phyloP scores from a whole-genome alignment of 306 rosid species.

The Ceratonia siliqua region DNA sequence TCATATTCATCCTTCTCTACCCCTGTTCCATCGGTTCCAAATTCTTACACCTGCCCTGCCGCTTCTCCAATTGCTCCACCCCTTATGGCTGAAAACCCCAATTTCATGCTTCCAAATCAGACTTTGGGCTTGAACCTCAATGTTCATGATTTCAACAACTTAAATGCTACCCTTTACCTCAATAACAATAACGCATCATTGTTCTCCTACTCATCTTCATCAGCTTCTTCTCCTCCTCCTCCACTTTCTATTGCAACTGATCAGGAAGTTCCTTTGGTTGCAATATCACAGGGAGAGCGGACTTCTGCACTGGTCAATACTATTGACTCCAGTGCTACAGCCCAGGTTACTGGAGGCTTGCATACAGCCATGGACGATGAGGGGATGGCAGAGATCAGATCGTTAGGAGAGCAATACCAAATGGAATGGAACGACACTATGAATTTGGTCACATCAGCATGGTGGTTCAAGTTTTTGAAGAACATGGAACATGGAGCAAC shows the following conservation, averaged over 20 bases:
- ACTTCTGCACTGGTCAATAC: constrained; percentile 39
- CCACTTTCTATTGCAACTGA: constrained; percentile 39
- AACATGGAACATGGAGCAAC: constrained; percentile 52
- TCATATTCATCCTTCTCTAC: constrained; percentile 40
- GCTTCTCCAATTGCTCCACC: constrained; percentile 45
- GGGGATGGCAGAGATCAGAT: constrained; percentile 80
- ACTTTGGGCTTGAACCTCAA: constrained; percentile 86
- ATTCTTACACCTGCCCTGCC: constrained; percentile 47
- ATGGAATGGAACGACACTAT: constrained; percentile 84
- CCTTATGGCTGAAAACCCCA: constrained; percentile 48
- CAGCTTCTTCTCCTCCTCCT: constrained; percentile 56
- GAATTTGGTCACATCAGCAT: constrained; percentile 78
- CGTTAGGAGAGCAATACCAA: constrained; percentile 77
- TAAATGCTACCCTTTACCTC: constrained; percentile 51
- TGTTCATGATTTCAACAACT: constrained; percentile 62
- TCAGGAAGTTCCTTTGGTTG: constrained; percentile 45
- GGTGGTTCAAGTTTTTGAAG: constrained; percentile 82
- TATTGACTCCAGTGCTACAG: constrained; percentile 36
- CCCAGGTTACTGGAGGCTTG: constrained; percentile 39
- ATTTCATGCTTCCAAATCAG: constrained; percentile 69
- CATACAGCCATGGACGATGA: constrained; percentile 77
- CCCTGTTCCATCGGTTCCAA: constrained; percentile 27
- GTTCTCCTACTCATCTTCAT: constrained; percentile 45
- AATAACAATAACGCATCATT: constrained; percentile 39
- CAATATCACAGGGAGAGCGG: constrained; percentile 45